Base-by-base conservation (phyloP, 805 yeast species). In the Komagataella ulmi region DNA sequence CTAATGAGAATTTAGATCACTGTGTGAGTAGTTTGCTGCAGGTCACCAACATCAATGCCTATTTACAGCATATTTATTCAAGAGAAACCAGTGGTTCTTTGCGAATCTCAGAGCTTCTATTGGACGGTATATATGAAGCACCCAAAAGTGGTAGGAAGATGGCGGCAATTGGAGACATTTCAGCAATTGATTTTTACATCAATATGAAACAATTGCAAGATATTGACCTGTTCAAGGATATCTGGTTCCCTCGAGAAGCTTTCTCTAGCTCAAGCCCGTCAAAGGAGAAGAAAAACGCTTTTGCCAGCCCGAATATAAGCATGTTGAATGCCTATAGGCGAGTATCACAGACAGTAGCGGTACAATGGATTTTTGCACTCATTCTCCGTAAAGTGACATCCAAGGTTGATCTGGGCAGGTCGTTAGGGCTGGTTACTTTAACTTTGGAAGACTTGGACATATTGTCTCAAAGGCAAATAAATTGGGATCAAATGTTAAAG, bases 121-220 rank as follows among this genome's bases (percentile, higher is more conserved):
- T 79, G 10, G 73, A 74, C 3, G 71, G 76, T n/a, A 67, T 77
- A 17, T 60, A 82, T 44, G 71, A 76, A 0, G 73, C 72, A 46
- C 67, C 71, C 0, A 51, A 58, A 3, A 59, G 55, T 3, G 46
- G 24, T 10, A 40, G 45, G 19, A 49, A 43, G 10, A 18, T 50
- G 14, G 48, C 43, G 2, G 69, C 82, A 0, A 80, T 79, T 3
- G 58, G 56, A 1, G 69, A 74, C 7, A 57, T 88, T 4, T 68
- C 76, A 0, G 79, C 78, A 52, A 76, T 84, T 2, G 70, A 70
- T 40, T 74, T 86, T 0, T 85, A 78, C 58, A 67, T 93, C 52
- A 86, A 88, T 58, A 71, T 89, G 54, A 86, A 86, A 57, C 97
- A 93, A 63, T 72, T 86, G 50, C 97, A 90, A 61, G 97, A 93